phyloP scores from a whole-genome alignment of 768 basidiomycete genomes.

The Calocera cornea region DNA sequence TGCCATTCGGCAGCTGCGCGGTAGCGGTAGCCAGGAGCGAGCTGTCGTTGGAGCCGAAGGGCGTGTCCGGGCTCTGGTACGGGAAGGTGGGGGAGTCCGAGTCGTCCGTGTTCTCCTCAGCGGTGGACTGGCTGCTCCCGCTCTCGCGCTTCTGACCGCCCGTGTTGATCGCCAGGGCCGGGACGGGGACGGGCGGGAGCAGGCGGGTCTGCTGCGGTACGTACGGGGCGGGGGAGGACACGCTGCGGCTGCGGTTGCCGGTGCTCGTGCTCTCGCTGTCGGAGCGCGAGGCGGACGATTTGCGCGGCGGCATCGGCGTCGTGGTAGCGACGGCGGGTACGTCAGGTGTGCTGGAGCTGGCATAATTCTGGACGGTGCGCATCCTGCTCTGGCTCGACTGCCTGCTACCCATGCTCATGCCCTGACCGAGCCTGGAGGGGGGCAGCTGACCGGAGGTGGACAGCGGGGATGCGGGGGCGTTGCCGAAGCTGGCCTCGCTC shows the following conservation, averaged over 20 bases:
- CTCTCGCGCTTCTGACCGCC: constrained; percentile 53
- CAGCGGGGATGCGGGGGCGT: not conserved
- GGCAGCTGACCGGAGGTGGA: not conserved
- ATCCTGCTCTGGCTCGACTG: not conserved
- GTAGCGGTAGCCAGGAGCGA: constrained; percentile 42
- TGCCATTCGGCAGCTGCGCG: constrained; percentile 27
- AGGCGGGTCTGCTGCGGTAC: not conserved
- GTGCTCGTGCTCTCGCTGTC: constrained; percentile 15
- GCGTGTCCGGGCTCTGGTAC: constrained; percentile 49
- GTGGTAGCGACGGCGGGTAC: not conserved
- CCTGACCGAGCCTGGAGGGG: not conserved
- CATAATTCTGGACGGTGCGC: constrained; percentile 1
- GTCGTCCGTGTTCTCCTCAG: constrained; percentile 59
- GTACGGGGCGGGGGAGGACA: constrained; percentile 18
- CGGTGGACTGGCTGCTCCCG: constrained; percentile 71
- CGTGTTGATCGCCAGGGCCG: not conserved
- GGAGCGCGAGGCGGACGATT: not conserved
- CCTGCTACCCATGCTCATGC: not conserved
- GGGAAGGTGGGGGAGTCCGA: constrained; percentile 68
- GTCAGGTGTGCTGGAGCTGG: not conserved
- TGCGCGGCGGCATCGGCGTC: not conserved
- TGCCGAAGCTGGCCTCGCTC: not conserved
- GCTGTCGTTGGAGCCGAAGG: constrained; percentile 80
- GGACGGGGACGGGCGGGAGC: not conserved
- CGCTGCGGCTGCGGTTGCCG: constrained; percentile 19